Conservation (phyloP, 2,329 filamentous ascomycete genomes). For the Talaromyces sp. region DNA sequence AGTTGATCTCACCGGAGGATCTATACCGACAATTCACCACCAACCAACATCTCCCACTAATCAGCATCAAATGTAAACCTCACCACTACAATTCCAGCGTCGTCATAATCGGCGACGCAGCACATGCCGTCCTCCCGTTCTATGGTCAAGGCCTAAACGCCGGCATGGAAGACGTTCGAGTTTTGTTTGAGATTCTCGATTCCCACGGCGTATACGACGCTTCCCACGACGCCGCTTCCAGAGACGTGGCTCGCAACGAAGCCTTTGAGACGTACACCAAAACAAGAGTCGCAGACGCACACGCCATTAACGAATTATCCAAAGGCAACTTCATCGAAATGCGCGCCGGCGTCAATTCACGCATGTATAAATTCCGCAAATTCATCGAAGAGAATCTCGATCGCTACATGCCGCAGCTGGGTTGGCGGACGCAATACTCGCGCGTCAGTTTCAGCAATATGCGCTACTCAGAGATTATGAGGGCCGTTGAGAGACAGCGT, state of each 20-base stretch:
- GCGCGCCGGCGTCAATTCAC: conserved; percentile 77
- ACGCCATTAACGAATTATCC: conserved; percentile 89
- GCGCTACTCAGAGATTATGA: conserved; percentile 78
- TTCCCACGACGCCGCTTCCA: conserved; percentile 41
- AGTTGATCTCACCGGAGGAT: conserved; percentile 57
- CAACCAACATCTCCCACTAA: conserved; percentile 88
- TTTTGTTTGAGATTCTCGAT: conserved; percentile 81
- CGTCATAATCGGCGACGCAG: conserved; percentile 88
- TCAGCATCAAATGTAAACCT: conserved; percentile 88
- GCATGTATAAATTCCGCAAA: conserved; percentile 76
- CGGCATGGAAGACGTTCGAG: conserved; percentile 86
- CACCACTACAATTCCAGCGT: conserved; percentile 75
- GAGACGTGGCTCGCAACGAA: conserved; percentile 38
- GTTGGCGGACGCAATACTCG: conserved; percentile 90
- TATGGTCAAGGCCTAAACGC: conserved; percentile 99
- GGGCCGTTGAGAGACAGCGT: conserved; percentile 66
- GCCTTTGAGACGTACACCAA: conserved; percentile 72
- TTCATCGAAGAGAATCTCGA: conserved; percentile 79
- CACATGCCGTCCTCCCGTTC: conserved; percentile 97
- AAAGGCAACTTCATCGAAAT: conserved; percentile 92
- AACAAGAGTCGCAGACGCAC: conserved; percentile 71
- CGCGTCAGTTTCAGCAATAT: conserved; percentile 92
- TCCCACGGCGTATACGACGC: conserved; percentile 52
- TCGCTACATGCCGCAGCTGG: conserved; percentile 69
- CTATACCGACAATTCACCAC: conserved; percentile 70